These are phyloP conservation scores for Gastrolobium villosum DNA, from an alignment of 306 rosid species.

Conservation along the genomic window DNA sequence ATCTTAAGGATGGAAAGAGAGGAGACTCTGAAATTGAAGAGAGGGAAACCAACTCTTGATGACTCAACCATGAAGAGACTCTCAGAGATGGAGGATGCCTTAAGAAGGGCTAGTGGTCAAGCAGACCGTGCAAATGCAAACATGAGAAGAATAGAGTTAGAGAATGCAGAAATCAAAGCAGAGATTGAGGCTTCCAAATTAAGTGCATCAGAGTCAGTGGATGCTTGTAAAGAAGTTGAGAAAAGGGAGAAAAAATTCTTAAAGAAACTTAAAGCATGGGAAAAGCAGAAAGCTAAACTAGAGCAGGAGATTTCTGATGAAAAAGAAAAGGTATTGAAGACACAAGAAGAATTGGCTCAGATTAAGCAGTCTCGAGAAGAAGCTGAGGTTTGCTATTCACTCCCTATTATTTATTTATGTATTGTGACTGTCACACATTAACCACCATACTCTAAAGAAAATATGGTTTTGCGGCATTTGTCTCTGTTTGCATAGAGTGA, in stretches of 20 bases:
- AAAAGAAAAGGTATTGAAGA: conserved; percentile 64
- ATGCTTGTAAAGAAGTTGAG: conserved; percentile 69
- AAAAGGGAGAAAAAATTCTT: conserved; percentile 77
- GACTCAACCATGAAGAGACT: conserved; percentile 81
- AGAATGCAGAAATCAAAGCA: conserved; percentile 84
- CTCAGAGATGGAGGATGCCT: conserved; percentile 79
- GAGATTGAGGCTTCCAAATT: conserved; percentile 88
- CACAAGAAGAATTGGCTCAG: conserved; percentile 57
- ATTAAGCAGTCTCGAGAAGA: conserved; percentile 66
- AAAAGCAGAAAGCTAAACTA: conserved; percentile 70
- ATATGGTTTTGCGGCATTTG: background rate
- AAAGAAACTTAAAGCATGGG: conserved; percentile 84
- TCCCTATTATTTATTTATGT: background rate
- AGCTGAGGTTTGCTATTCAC: conserved; percentile 63
- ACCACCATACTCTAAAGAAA: background rate
- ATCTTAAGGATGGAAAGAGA: conserved; percentile 79
- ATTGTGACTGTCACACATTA: background rate
- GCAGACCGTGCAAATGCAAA: conserved; percentile 80
- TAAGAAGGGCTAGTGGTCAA: conserved; percentile 81
- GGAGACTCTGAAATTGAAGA: conserved; percentile 80
- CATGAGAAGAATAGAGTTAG: conserved; percentile 72
- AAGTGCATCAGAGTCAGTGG: conserved; percentile 81
- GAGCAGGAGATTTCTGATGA: conserved; percentile 74
- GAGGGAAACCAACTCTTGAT: conserved; percentile 75
- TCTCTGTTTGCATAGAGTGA: background rate